Evolutionary conservation across 1,284 basidiomycete genomes (phyloP), one percentile per base, ranked within the genome.

Genomic region (Cryptococcus sp.): DNA sequence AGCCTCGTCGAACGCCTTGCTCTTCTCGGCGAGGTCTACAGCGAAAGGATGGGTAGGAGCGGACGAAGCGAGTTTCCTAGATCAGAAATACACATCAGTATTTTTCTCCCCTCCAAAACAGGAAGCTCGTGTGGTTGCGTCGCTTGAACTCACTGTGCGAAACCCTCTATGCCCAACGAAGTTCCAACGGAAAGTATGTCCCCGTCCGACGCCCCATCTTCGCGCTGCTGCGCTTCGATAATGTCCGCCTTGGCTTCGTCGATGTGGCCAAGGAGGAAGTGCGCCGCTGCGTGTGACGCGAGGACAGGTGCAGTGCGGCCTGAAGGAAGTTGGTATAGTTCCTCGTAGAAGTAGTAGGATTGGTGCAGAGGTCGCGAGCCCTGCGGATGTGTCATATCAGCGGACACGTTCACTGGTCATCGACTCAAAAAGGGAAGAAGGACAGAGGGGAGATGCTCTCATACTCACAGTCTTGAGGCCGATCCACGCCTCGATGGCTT

Each of bases 281-380:
- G 88, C 17, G 89, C 87, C 22, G 93, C 86, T 1, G 90, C 91
- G 62, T 93, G 88, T 5, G 90, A 87, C 13, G 89, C 88, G 35
- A 95, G 83, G 17, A 94, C 74, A 80, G 68, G 87, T 82, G 46
- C 88, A 51, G 69, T 82, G 82, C 20, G 89, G 82, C 62, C 93
- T 72, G 89, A 88, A 2, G 93, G 93, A 66, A 92, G 88, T 40
- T 87, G 89, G 51, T 93, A 84, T 71, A 95, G 90, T 74, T 97
- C 93, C 48, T 91, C 91, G 79, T 91, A 96, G 79, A 93, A 93
- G 58, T 93, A 90, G 74, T 86, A 83, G 83, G 82, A 80, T 88
- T 91, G 69, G 76, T 77, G 73, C 42, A 80, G 67, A 0, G 76
- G 71, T 60, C 76, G 67, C 1, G 71, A 65, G 40, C 77, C 78